These are phyloP conservation scores for Phialocephala subalpina DNA, from an alignment of 2,329 filamentous ascomycete species.

Conservation along the genomic window DNA sequence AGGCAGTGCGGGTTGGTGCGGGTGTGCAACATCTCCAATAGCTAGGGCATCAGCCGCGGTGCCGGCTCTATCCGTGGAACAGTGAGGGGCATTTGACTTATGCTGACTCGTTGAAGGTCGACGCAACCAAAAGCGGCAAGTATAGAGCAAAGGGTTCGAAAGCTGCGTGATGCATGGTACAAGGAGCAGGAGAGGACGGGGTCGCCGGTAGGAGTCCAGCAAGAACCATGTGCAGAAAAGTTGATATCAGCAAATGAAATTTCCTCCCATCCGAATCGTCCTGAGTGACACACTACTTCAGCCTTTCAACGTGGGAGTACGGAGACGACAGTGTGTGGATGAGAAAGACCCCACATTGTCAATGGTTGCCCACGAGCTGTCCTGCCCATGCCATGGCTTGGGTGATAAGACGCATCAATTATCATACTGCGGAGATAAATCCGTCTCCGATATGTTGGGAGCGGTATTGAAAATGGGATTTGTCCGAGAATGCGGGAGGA, in stretches of 20 bases:
- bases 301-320: background rate
- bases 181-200: background rate
- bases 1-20: background rate
- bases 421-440: background rate
- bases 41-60: background rate
- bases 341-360: background rate
- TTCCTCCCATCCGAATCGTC: background rate
- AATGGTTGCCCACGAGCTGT: background rate
- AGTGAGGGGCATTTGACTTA: background rate
- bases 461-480: background rate
- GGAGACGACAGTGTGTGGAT: background rate
- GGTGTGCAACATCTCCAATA: conserved; percentile 2
- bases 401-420: background rate
- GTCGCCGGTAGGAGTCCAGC: background rate
- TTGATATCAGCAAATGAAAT: background rate
- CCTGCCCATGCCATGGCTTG: background rate
- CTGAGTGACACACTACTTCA: background rate
- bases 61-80: background rate
- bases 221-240: background rate
- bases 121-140: conserved; percentile 9
- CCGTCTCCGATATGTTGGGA: conserved; percentile 1
- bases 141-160: background rate
- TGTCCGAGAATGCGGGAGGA: background rate
- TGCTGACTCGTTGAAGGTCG: background rate
- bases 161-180: conserved; percentile 1